phyloP scores from a whole-genome alignment of 768 basidiomycete genomes.

The Xanthoconium purpureum region DNA sequence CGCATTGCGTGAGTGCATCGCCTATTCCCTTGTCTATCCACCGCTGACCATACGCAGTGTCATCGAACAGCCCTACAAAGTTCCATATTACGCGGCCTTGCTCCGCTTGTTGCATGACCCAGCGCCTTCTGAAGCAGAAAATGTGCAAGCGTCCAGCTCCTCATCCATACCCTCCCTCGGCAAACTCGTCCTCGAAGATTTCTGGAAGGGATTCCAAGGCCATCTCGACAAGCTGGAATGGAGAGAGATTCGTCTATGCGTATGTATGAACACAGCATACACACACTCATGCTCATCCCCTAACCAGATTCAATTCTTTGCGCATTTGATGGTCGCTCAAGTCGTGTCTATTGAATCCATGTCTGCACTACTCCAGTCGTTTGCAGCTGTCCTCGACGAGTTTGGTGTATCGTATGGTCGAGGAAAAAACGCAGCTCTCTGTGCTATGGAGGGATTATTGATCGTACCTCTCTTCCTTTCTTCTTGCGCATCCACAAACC shows the following conservation, averaged over 20 bases:
- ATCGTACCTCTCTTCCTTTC: constrained; percentile 43
- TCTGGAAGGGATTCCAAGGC: constrained; percentile 86
- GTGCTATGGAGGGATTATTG: constrained; percentile 78
- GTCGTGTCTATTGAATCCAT: constrained; percentile 78
- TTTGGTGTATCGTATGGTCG: constrained; percentile 86
- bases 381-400: constrained; percentile 83
- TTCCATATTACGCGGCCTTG: constrained; percentile 82
- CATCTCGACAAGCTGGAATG: constrained; percentile 88
- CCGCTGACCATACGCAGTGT: constrained; percentile 45
- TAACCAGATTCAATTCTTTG: constrained; percentile 86
- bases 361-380: constrained; percentile 75
- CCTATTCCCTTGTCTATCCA: not conserved
- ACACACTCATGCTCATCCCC: constrained; percentile 3
- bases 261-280: constrained; percentile 38
- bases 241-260: constrained; percentile 86
- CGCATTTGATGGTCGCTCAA: constrained; percentile 75
- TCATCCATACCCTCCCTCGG: constrained; percentile 48
- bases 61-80: constrained; percentile 93
- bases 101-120: constrained; percentile 64
- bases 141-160: constrained; percentile 25
- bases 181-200: constrained; percentile 76
- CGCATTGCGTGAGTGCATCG: constrained; percentile 55
- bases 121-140: constrained; percentile 33
- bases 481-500: not conserved
- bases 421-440: constrained; percentile 75